phyloP scores from a whole-genome alignment of 768 basidiomycete genomes.

The button mushroom (Agaricus bisporus) region DNA sequence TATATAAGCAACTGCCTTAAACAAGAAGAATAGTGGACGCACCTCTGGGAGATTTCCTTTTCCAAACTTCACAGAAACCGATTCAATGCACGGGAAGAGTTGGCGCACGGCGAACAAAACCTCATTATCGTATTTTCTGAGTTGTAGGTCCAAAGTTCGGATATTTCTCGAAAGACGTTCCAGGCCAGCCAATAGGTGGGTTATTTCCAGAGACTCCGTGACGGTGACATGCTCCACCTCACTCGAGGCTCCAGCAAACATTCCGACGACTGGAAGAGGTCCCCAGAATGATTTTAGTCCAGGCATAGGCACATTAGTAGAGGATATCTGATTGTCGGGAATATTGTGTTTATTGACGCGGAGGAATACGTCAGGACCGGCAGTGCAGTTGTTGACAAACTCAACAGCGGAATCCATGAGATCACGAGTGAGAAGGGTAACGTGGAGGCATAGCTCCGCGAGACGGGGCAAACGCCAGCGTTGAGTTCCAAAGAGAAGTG shows the following conservation, averaged over 20 bases:
- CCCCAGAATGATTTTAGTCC: conserved; percentile 23
- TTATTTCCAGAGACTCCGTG: conserved; percentile 17
- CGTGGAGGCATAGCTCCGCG: conserved; percentile 14
- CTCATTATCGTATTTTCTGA: conserved; percentile 24
- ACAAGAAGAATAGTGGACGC: conserved; percentile 1
- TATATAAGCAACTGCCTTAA: not conserved
- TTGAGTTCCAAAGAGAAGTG: conserved; percentile 15
- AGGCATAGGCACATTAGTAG: conserved; percentile 15
- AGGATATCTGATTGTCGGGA: conserved; percentile 19
- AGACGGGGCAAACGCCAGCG: conserved; percentile 15
- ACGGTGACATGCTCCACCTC: conserved; percentile 17
- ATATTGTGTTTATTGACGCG: conserved; percentile 21
- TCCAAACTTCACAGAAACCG: conserved; percentile 20
- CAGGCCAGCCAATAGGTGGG: conserved; percentile 14
- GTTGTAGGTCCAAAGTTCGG: conserved; percentile 18
- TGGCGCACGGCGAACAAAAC: conserved; percentile 23
- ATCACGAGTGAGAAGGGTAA: conserved; percentile 22
- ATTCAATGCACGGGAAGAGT: conserved; percentile 16
- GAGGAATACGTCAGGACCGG: conserved; percentile 15
- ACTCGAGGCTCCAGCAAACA: conserved; percentile 12
- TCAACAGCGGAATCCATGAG: conserved; percentile 20
- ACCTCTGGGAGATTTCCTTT: conserved; percentile 19
- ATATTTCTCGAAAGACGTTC: conserved; percentile 18
- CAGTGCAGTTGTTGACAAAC: conserved; percentile 17
- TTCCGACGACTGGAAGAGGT: conserved; percentile 18